Evolutionary conservation across 169 alveolate genomes (phyloP).

Genomic region (Babesia bigemina): DNA sequence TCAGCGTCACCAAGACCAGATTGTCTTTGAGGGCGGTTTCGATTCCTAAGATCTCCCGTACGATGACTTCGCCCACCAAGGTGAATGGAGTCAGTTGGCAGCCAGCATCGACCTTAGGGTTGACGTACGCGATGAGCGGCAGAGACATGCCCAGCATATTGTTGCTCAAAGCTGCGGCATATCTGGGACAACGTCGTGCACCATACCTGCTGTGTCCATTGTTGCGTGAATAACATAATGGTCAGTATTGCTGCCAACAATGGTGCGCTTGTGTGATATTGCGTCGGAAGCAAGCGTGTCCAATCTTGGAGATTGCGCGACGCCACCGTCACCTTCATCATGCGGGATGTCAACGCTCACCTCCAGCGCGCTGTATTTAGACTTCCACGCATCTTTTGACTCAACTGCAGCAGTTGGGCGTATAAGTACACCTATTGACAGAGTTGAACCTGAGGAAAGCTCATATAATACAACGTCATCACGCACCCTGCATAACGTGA

Average conservation of each 20-base stretch:
- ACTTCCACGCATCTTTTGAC: constrained; percentile 17
- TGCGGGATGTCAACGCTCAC: constrained; percentile 1
- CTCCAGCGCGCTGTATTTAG: constrained; percentile 22
- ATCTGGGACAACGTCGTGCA: not conserved
- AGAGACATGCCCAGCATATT: constrained; percentile 14
- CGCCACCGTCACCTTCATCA: not conserved
- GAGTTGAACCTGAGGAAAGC: constrained; percentile 13
- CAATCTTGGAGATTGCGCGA: not conserved
- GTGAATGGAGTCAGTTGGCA: not conserved
- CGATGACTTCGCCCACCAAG: constrained; percentile 31
- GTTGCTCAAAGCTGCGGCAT: not conserved
- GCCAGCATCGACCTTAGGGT: not conserved
- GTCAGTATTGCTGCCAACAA: not conserved
- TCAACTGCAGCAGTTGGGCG: constrained; percentile 23
- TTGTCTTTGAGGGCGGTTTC: constrained; percentile 13
- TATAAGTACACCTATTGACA: constrained; percentile 29
- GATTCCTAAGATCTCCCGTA: constrained; percentile 14
- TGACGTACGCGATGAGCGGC: constrained; percentile 25
- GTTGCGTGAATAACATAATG: constrained; percentile 1
- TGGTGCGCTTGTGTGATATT: not conserved
- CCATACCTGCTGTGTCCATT: constrained; percentile 3
- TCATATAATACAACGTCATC: not conserved
- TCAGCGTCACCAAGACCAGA: constrained; percentile 21
- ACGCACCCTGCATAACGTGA: constrained; percentile 9
- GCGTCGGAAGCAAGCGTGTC: constrained; percentile 2